Base-by-base conservation (phyloP, 2,329 filamentous ascomycete genomes). In the Scedosporium dehoogii region DNA sequence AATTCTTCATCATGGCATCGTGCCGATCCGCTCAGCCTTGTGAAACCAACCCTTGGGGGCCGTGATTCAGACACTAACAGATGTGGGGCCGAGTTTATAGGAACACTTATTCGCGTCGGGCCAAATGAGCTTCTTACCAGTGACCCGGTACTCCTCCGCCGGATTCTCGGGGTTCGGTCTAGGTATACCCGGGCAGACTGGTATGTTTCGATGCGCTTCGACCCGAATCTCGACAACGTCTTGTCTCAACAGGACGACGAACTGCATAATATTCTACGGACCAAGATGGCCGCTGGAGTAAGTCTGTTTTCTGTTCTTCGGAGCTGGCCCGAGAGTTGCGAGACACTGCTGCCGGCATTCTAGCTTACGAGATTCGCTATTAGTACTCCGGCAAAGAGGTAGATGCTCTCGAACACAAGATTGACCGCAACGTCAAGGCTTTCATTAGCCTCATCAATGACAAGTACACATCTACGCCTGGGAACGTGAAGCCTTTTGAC, bases 341-440 rank as follows among this genome's bases (percentile, higher is more conserved):
- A 27, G 25, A 27, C 25, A 27, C 25, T 27, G 25, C 25, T 27
- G 25, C 25, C 25, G 25, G 5, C 3, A 21, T 27, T n/a, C 12
- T 9, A n/a, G 14, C 23, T 38, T 33, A 10, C 14, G 16, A 1
- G 38, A 16, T 23, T 27, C 10, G 29, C 4, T 4, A 6, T 4
- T 21, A 68, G 65, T 83, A 83, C 65, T 75, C 78, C 4, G 81
- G 80, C 5, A 80, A 80, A 64, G 82, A 83, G 46, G 80, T 82
- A 16, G 73, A 76, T 2, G 70, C 72, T 5, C 68, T 84, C 1
- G 81, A 85, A 65, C 65, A 71, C 14, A 75, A 76, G 41, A 77
- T 85, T 29, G 80, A 85, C 63, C 67, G 72, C 16, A 77, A 79
- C 53, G 72, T 85, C 5, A 63, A 71, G 18, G 73, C 79, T 1